phyloP scores from a whole-genome alignment of 805 yeast genomes.

The Ogataea minuta region DNA sequence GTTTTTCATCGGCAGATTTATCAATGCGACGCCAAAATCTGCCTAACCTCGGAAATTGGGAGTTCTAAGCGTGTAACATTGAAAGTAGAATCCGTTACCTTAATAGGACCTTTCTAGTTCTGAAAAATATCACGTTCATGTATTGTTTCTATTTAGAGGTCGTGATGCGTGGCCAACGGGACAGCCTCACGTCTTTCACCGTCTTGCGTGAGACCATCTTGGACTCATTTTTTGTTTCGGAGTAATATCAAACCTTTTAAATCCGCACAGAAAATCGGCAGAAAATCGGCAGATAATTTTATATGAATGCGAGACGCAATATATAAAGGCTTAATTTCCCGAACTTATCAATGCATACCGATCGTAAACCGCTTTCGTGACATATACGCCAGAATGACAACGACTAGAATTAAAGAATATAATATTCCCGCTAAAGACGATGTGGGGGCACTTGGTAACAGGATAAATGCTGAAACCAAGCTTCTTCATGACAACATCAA shows the following conservation, averaged over 20 bases:
- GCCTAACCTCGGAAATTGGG: no score
- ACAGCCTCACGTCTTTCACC: no score
- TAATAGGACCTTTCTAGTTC: no score
- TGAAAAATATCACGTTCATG: no score
- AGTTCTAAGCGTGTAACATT: no score
- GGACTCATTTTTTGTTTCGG: slow-evolving; percentile 1
- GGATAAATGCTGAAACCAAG: slow-evolving; percentile 71
- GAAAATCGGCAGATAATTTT: slow-evolving; percentile 13
- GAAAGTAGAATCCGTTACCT: no score
- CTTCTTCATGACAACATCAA: slow-evolving; percentile 65
- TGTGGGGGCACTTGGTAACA: slow-evolving; percentile 77
- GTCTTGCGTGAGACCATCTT: no score
- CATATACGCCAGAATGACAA: slow-evolving; percentile 11
- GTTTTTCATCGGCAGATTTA: no score
- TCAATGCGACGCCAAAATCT: no score
- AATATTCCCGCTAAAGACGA: slow-evolving; percentile 78
- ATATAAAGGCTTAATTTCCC: slow-evolving; percentile 3
- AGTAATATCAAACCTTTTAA: slow-evolving; percentile 5
- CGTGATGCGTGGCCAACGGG: no score
- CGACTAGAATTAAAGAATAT: slow-evolving; percentile 34
- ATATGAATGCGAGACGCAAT: background rate
- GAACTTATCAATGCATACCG: background rate
- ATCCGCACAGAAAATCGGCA: slow-evolving; percentile 17
- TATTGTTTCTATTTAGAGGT: no score
- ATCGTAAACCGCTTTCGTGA: no score